Evolutionary conservation across 768 basidiomycete species (phyloP), one percentile per base, ranked within the genome.

Genomic region (Galerina sulciceps): DNA sequence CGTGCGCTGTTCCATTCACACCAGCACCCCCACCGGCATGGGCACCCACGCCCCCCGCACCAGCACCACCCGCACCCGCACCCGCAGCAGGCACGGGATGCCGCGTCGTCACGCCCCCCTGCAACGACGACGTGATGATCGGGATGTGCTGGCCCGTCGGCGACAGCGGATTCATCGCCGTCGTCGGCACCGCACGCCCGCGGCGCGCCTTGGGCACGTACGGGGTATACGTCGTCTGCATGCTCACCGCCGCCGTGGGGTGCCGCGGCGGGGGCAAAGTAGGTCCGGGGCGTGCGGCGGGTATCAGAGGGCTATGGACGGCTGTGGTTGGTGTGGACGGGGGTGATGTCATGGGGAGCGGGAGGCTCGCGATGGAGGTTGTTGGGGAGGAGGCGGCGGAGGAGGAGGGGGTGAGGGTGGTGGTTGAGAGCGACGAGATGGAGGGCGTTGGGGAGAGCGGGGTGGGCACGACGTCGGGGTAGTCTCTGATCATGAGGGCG

Each of bases 401-500:
- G 3, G 76, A 76, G 11, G 71, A 61, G 4, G 75, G 70, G 10
- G 78, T 71, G 22, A 66, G 60, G 17, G 65, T 62, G 52, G 62
- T 26, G 42, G 56, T 66, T n/a, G 73, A 69, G 10, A 74, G 58
- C 1, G 78, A 68, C 1, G 78, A 68, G 1, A 31, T 66, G 14
- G 73, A 69, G 10, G 75, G 58, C 1, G 69, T 60, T 2, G 78
- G 68, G 1, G 78, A 71, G 31, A 73, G 50, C 6, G 74, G 67
- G 17, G 67, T 68, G 26, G 81, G 77, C 8, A 88, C 83, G 42
- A 89, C 81, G 63, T 97, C 94, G 3, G 94, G 93, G 69, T 98
- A 99, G 72, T 99, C 96, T 51, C 92, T 86, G 61, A 98, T 95
- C 93, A 99, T 96, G 51, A 97, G 82, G 0, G 96, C 95, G 11